Evolutionary conservation across 2,329 filamentous ascomycete species (phyloP), one percentile per base, ranked within the genome.

Genomic region (Calycina marina): DNA sequence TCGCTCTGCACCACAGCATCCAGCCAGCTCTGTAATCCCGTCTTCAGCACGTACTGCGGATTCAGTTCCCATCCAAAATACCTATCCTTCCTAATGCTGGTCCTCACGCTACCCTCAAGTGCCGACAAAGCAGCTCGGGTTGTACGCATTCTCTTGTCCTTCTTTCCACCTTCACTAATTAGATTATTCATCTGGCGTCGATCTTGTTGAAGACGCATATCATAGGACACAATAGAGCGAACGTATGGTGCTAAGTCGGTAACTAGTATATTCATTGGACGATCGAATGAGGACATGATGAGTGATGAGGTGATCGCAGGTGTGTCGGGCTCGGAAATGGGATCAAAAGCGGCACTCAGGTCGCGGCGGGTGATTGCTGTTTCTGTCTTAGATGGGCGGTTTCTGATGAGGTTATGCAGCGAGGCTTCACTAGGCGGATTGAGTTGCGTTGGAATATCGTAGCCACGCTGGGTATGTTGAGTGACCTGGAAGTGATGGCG

Each of bases 171-270:
- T 40, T 75, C 68, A 32, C 68, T 72, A 9, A 81, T 56, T 1
- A 84, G 53, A 33, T 63, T 72, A 41, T 71, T 72, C 6, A 81
- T 55, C 12, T 67, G 65, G 5, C 69, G 52, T 8, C 83, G 69
- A 41, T 83, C 71, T 39, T 72, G 62, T 47, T 84, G 77, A 1
- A 90, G 65, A 1, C 63, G 65, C 13, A 72, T 60, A 45, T 96
- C 88, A 49, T 77, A 80, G 0, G 74, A 65, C 2, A 88, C 74
- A 38, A 98, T 96, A 22, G 68, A 66, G 8, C 92, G 79, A n/a
- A 96, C 70, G 52, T 83, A 96, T 0, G 92, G 90, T 0, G 85
- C 86, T 2, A 96, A 62, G 41, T 98, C 90, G 9, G 77, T 59
- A 0, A 70, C 65, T 18, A 93, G 71, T 13, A 76, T 61, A 1